Evolutionary conservation across 2,329 filamentous ascomycete genomes (phyloP).

Genomic region (Sclerotinia subarctica): DNA sequence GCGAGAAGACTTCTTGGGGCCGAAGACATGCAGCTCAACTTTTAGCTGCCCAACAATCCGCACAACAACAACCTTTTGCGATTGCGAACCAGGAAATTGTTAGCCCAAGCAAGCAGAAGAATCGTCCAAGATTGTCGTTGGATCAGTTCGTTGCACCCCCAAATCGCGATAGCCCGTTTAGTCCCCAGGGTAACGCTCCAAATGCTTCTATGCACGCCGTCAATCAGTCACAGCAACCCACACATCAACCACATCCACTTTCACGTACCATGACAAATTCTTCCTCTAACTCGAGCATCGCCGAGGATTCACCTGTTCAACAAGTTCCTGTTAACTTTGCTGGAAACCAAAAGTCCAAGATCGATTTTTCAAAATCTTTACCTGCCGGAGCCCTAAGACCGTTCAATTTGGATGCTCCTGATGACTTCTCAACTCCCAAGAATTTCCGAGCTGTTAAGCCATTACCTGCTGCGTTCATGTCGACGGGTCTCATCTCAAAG

Average conservation of each 20-base stretch:
- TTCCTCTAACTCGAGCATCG: constrained; percentile 74
- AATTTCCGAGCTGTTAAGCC: constrained; percentile 75
- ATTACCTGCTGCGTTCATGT: constrained; percentile 82
- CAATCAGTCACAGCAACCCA: constrained; percentile 36
- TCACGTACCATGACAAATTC: constrained; percentile 85
- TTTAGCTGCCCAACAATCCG: constrained; percentile 37
- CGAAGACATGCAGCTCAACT: constrained; percentile 54
- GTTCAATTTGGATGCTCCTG: constrained; percentile 41
- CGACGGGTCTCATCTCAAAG: constrained; percentile 92
- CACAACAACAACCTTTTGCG: constrained; percentile 27
- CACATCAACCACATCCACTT: constrained; percentile 70
- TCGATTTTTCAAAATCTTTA: constrained; percentile 71
- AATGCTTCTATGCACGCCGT: constrained; percentile 53
- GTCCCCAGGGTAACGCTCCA: constrained; percentile 49
- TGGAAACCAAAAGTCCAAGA: constrained; percentile 50
- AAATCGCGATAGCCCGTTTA: constrained; percentile 63
- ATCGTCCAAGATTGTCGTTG: constrained; percentile 69
- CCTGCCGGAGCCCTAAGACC: constrained; percentile 62
- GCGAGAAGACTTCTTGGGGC: constrained; percentile 63
- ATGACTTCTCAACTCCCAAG: constrained; percentile 68
- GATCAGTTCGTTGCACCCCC: constrained; percentile 72
- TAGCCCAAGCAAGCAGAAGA: constrained; percentile 55
- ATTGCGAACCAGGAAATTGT: constrained; percentile 47
- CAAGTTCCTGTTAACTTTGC: constrained; percentile 55
- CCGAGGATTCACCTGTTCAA: constrained; percentile 64